Evolutionary conservation across 169 alveolate species (phyloP), one percentile per base, ranked within the genome.

Genomic region (Cryptosporidium bovis): DNA sequence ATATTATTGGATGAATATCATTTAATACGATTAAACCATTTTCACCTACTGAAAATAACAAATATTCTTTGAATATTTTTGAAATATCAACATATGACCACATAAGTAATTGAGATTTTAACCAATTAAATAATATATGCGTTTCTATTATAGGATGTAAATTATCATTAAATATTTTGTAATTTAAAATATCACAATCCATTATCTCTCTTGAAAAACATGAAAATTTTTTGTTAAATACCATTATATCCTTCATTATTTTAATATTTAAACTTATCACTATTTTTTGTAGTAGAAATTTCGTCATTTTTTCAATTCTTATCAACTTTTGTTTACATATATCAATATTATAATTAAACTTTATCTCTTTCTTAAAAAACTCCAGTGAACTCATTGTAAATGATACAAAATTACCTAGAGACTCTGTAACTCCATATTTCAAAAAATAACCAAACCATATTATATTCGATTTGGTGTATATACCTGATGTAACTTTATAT

Each of bases 41-140:
- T 40, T 62, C 71, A 13, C 64, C 66, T 1, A 77, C 10, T 4
- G 64, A 60, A 31, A 24, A 46, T 7, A 60, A n/a, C 13, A 77
- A 31, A 24, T 77, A 56, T 6, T 77, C 71, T 27, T 53, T 77
- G 12, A 77, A 29, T 5, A 60, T 36, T 12, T 16, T 31, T 2
- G 87, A 50, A 40, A 77, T 62, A 62, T 77, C 87, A n/a, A 77
- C 56, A 62, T 34, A 56, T 40, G 87, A 65, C 87, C 87, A 77
- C 12, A 77, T 66, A 60, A 77, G 64, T 24, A 77, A n/a, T 53
- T 77, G 87, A 0, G 87, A 77, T n/a, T 58, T 24, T 7, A 77
- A 15, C 87, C 87, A 77, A 31, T 48, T 77, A 77, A 60, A 77
- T 53, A 18, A 40, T 20, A 77, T 60, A 20, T 77, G 65, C 2